Evolutionary conservation across 495 filamentous ascomycete genomes (phyloP), one percentile per base, ranked within the genome.

Genomic region (Penicillium roqueforti): DNA sequence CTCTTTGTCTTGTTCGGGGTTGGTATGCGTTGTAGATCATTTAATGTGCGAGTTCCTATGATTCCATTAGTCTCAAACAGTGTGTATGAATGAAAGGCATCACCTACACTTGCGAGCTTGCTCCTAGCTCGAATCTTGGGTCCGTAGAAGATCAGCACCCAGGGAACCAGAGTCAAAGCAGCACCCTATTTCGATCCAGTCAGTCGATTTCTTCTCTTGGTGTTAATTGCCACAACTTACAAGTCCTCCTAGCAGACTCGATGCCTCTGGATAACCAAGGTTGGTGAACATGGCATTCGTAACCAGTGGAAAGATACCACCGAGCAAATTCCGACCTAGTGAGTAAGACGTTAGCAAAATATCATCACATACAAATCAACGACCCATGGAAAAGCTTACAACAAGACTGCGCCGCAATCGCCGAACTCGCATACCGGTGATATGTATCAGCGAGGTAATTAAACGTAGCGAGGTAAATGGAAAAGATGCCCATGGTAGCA

Each of bases 371-470:
- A 2, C 32, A 37, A 0, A 2, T 6, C 2, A 36, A 36, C 28
- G n/a, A 26, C 14, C 11, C 11, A 9, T 13, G 31, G 1, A n/a
- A 29, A 32, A 25, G 62, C 73, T 25, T 60, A 77, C 82, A 85
- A 60, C 89, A 92, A 5, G 81, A 86, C 70, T 97, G 92, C 10
- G 91, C 91, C 2, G 92, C 92, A 41, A 97, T 75, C 3, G 92
- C 92, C 8, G 87, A 93, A 49, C 84, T 89, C 2, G 92, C 89
- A 60, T 89, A 95, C 0, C 80, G 76, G 63, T 90, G 86, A 67
- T 96, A 97, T 2, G 82, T 87, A 68, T 96, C 92, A n/a, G 91
- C 91, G 13, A 96, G 79, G 58, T 96, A 96, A 60, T 96, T 97
- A 73, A 96, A 96, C 0, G 89, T 86, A 1, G 92, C 88, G 6